Percentiles rank a stretch among this genome's conserved stretches.
Evolutionary conservation across 2,329 filamentous ascomycete genomes (phyloP).

Genomic region (Claviceps cyperi): DNA sequence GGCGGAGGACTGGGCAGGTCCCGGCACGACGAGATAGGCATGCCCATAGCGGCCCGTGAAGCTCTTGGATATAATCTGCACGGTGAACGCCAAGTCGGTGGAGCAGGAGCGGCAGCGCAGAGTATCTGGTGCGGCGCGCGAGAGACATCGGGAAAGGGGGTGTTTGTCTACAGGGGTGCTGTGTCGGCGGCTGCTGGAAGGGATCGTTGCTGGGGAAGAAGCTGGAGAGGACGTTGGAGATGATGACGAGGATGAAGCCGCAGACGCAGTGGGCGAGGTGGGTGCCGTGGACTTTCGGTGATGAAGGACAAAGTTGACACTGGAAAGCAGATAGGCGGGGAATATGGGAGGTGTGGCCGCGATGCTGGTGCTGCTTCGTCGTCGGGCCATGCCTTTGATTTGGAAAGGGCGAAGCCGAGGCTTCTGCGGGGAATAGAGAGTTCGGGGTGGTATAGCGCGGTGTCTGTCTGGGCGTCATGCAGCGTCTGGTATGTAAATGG

Average conservation of each 20-base stretch:
- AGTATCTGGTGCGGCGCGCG: constrained; percentile 35
- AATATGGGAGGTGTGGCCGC: constrained; percentile 31
- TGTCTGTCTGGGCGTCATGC: not conserved
- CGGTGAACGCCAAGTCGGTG: constrained; percentile 43
- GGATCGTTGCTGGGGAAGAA: constrained; percentile 16
- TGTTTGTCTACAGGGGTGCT: constrained; percentile 1
- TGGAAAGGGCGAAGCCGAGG: not conserved
- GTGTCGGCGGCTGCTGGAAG: constrained; percentile 14
- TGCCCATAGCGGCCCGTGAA: constrained; percentile 53
- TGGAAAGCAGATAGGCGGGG: constrained; percentile 37
- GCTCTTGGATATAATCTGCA: constrained; percentile 49
- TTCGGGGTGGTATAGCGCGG: not conserved
- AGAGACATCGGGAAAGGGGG: constrained; percentile 18
- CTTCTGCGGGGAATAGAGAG: not conserved
- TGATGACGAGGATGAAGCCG: constrained; percentile 12
- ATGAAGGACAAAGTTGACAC: constrained; percentile 32
- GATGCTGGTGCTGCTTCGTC: constrained; percentile 18
- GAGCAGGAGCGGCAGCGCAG: constrained; percentile 45
- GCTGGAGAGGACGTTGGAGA: constrained; percentile 14
- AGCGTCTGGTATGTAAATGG: not conserved
- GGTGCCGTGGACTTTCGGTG: constrained; percentile 20
- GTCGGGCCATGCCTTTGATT: constrained; percentile 8
- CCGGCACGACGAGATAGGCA: constrained; percentile 42
- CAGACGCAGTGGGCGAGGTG: constrained; percentile 17
- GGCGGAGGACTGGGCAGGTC: constrained; percentile 7